Percentiles rank a stretch among this genome's conserved stretches.
Evolutionary conservation across 176 grass and related monocot genomes (phyloP).

Genomic region (Zoysia japonica): DNA sequence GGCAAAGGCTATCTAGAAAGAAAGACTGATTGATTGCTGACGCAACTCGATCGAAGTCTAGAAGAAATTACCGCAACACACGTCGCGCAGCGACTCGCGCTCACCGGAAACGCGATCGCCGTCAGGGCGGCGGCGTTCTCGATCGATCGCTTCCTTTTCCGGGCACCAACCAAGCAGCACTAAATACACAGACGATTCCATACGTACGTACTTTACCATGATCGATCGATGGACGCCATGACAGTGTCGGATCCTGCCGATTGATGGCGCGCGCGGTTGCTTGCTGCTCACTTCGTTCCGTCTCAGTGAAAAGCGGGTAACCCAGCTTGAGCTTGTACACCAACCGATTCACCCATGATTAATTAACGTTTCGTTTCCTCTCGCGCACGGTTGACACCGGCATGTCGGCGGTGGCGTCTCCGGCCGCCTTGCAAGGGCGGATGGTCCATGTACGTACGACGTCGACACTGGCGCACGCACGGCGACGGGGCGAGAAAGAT

Average conservation of each 20-base stretch:
- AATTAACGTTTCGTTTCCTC: background rate
- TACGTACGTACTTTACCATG: background rate
- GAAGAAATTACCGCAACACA: background rate
- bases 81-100: background rate
- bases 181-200: too few relatives aligned
- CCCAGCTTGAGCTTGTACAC: background rate
- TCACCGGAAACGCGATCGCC: background rate
- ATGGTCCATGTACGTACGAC: background rate
- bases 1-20: background rate
- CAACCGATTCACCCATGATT: too few relatives aligned
- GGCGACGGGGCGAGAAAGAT: background rate
- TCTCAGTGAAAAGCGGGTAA: background rate
- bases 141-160: background rate
- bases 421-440: background rate
- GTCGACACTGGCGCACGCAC: background rate
- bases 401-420: background rate
- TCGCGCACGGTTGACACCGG: background rate
- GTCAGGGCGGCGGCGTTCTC: background rate
- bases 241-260: background rate
- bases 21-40: background rate
- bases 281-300: background rate
- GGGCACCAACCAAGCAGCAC: background rate
- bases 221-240: background rate
- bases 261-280: background rate
- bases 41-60: background rate